A percentile compares a stretch with the other conserved stretches of the same genome.
Evolutionary conservation across 176 grass and related monocot species (phyloP).

Genomic region (Musa acuminata): DNA sequence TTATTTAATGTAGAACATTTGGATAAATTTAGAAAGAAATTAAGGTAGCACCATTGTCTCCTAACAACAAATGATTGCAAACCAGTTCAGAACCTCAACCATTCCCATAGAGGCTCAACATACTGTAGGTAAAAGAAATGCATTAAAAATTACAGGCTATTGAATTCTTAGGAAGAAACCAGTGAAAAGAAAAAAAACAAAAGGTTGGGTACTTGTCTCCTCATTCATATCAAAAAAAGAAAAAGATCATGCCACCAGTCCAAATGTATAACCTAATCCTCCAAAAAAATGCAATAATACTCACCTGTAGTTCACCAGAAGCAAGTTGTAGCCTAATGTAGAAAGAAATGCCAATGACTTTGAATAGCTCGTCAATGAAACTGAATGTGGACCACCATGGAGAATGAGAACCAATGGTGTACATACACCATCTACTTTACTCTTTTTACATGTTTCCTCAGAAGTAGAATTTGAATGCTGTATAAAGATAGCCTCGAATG

Average conservation of each 20-base stretch:
- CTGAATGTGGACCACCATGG: slow-evolving; percentile 84
- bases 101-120: no score
- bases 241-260: background rate
- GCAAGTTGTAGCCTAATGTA: slow-evolving; percentile 66
- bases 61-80: no score
- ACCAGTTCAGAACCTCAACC: no score
- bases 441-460: slow-evolving; percentile 37
- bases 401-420: slow-evolving; percentile 71
- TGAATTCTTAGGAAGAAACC: no score
- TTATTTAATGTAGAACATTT: no score
- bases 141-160: no score
- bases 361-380: slow-evolving; percentile 71
- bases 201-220: background rate
- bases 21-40: no score
- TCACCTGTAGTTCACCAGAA: slow-evolving; percentile 92
- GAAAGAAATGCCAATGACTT: slow-evolving; percentile 84
- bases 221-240: background rate
- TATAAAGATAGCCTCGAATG: slow-evolving; percentile 79
- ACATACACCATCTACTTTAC: slow-evolving; percentile 25
- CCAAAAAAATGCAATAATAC: slow-evolving; percentile 9
- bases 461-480: background rate
- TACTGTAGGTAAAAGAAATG: no score
- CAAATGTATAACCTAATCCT: background rate
- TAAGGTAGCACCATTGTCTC: no score
- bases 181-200: no score